A percentile compares a stretch with the other conserved stretches of the same genome.
Conservation (phyloP, 2,329 filamentous ascomycete genomes). For the Fusarium domesticum region DNA sequence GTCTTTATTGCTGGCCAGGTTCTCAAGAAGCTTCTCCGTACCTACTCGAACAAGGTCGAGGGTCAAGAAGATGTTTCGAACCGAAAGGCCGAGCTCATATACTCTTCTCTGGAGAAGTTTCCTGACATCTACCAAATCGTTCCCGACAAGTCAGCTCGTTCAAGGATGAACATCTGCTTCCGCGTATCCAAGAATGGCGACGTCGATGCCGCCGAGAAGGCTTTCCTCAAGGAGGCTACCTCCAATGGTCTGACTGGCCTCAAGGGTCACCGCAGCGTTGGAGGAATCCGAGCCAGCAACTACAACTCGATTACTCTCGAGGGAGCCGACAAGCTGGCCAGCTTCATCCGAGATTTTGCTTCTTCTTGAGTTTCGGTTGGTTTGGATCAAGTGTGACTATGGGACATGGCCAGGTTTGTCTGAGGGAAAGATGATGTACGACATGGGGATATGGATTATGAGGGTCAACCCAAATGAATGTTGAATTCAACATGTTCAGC, state of each 20-base stretch:
- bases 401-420: not conserved
- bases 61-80: conserved; percentile 73
- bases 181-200: conserved; percentile 60
- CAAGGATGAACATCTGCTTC: conserved; percentile 96
- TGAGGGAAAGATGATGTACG: not conserved
- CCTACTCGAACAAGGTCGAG: conserved; percentile 65
- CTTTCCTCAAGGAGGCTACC: conserved; percentile 72
- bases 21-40: conserved; percentile 68
- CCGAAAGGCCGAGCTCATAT: conserved; percentile 74
- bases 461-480: conserved; percentile 12
- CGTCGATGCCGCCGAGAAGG: conserved; percentile 69
- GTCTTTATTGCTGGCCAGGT: conserved; percentile 90
- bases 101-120: conserved; percentile 70
- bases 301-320: conserved; percentile 79
- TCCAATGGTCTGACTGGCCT: conserved; percentile 70
- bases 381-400: not conserved
- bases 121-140: conserved; percentile 73
- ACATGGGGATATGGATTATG: not conserved
- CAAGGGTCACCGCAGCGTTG: conserved; percentile 81
- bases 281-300: conserved; percentile 71
- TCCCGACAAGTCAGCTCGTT: conserved; percentile 71
- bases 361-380: conserved; percentile 3
- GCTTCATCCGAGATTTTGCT: conserved; percentile 58
- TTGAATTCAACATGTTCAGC: conserved; percentile 25
- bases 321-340: conserved; percentile 64